Evolutionary conservation across 345 rosid genomes (phyloP), one percentile per base, ranked within the genome.

Genomic region (Gossypium bickii): DNA sequence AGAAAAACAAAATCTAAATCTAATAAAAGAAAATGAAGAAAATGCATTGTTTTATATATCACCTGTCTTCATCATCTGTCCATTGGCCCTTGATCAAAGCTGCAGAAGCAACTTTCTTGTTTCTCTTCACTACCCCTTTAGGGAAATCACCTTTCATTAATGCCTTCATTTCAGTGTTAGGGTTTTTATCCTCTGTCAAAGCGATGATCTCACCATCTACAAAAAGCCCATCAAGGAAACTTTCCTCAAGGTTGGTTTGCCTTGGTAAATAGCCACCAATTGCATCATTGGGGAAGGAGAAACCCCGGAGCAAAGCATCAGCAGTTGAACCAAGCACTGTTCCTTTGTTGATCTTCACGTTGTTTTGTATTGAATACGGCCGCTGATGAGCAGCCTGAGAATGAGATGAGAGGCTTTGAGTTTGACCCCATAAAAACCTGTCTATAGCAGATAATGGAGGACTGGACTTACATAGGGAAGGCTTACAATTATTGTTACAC

Each of bases 21-120:
- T 48, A 15, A 49, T 12, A 13, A 49, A 49, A 49, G 6, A 16
- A 71, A 9, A 25, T 52, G 27, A n/a, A 12, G 49, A 73, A 57
- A 41, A 68, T 12, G 27, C 27, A 58, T 22, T 70, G 7, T 29
- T 27, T 55, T n/a, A 68, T 66, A 68, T 62, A 62, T 71, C 59
- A 94, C 98, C 93, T 89, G 80, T 92, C 98, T 85, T 92, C 98
- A 70, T 91, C 97, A 9, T 87, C 86, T 1, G 92, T 90, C 98
- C 98, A 94, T 77, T 92, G 98, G 16, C 99, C 98, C 81, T 94
- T 92, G 84, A 94, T 90, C 83, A 92, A 82, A 72, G 79, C 79
- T 47, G 75, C 71, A 66, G 82, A 74, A 57, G 85, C 22, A 16
- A 74, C 76, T 76, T 87, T 94, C 79, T 84, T 86, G 17, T 75